Base-by-base conservation (phyloP, 768 basidiomycete species). In the Leccinellum rugosiceps region DNA sequence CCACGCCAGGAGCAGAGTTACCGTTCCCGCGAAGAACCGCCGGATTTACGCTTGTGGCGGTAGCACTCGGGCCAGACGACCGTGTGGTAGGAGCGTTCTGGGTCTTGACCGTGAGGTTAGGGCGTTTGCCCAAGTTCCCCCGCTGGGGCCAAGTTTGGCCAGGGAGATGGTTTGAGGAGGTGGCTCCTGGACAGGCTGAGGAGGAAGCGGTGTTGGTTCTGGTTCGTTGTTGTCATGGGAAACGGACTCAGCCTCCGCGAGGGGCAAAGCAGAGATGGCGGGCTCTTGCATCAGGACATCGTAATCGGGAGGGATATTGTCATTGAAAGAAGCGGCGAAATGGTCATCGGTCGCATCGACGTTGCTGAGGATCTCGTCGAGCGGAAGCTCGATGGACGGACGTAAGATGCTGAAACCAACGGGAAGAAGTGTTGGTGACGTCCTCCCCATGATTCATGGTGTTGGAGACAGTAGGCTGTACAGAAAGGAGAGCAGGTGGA, bases 301-400 rank as follows among this genome's bases (percentile, higher is more conserved):
- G 3, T 54, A 31, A 45, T 71, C 69, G 2, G 26, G n/a, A 59
- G 43, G 14, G n/a, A 1, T 38, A 54, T 21, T 61, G 65, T 6
- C n/a, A 6, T 57, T 48, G 47, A 61, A 17, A 44, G 25, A 46
- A 8, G 28, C 43, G 25, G 58, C 38, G 2, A 41, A 2, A 34
- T 28, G 47, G 23, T 68, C 71, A 23, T 72, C 71, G 10, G 51
- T 23, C 3, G 61, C 56, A 43, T 74, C 71, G 3, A 71, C 62
- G 49, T 26, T 72, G 55, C 64, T 67, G 58, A 93, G 80, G 57
- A 93, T 78, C 59, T 94, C 90, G 62, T 94, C 90, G n/a, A 93
- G 81, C 5, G 88, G 86, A 26, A 92, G 83, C 68, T 93, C 90
- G 66, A 92, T 92, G 44, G 92, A 92, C 0, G 90, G 92, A 11